Base-by-base conservation (phyloP, 495 filamentous ascomycete species). In the Neurospora sp. region DNA sequence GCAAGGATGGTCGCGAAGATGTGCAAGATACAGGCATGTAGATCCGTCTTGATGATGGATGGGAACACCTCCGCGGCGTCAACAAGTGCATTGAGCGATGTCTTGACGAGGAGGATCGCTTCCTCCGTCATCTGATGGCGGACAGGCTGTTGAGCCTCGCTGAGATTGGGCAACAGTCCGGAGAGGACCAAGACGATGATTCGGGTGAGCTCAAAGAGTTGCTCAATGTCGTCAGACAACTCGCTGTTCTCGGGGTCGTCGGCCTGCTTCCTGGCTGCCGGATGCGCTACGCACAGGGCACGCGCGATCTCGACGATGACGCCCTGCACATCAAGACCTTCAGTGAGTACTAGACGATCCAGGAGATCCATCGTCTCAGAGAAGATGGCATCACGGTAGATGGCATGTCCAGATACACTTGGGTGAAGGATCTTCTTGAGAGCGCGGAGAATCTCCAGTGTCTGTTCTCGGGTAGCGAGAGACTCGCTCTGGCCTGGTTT, bases 351-450 rank as follows among this genome's bases (percentile, higher is more conserved):
- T 20, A 99, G 87, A n/a, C 96, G 88, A 79, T 97, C 94, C 6
- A 99, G 87, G 69, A 96, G 88, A 75, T 99, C 96, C 90, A 97
- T 97, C 2, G 96, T 96, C 82, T 99, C 96, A 1, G 94, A 93
- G 80, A 99, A 99, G 71, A 99, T 92, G 46, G 92, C 92, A 70
- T 97, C 94, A 76, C 96, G 91, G 77, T 98, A 99, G 71, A 98
- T 96, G 8, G 96, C 95, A 79, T 96, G 93, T 10, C 96, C 96
- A 42, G 94, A 95, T 41, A 99, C 94, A n/a, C 94, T 90, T 12
- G 96, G 96, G 41, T 94, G 90, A 18, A 99, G 83, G 40, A 99
- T 99, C 85, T 96, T 94, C 85, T 96, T 96, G 18, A 99, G 86
- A 5, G 95, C 96, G 75, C 91, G 91, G 11, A 99, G 87, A 69